phyloP scores from a whole-genome alignment of 202 grass and related monocot species.

The Bolboschoenoplectus hybrid region DNA sequence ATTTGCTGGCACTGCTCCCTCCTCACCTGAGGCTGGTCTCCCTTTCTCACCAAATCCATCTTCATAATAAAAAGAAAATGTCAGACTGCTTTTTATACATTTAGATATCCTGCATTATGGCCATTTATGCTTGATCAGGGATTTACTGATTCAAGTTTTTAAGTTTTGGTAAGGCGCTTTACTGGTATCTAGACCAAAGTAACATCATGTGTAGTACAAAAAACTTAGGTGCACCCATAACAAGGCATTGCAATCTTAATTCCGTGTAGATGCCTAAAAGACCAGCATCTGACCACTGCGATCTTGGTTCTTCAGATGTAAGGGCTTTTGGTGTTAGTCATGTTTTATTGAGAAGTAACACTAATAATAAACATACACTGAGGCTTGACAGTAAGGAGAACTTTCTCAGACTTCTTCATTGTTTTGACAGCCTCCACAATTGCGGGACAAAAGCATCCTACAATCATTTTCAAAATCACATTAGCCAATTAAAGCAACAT shows the following conservation, averaged over 20 bases:
- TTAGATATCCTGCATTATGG: neutral
- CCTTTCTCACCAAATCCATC: slow-evolving; percentile 90
- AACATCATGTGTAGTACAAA: neutral
- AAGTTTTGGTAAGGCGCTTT: neutral
- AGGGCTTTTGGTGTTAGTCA: neutral
- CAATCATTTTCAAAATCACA: slow-evolving; percentile 35
- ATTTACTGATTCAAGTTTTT: neutral
- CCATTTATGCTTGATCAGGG: neutral
- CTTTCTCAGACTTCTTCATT: slow-evolving; percentile 90
- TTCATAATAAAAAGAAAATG: slow-evolving; percentile 30
- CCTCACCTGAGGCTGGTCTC: slow-evolving; percentile 54
- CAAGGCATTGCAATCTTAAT: slow-evolving; percentile 10
- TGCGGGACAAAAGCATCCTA: slow-evolving; percentile 75
- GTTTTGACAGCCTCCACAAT: slow-evolving; percentile 78
- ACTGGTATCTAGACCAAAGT: neutral
- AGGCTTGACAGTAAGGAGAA: slow-evolving; percentile 78
- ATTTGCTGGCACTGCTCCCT: slow-evolving; percentile 66
- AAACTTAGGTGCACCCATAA: neutral
- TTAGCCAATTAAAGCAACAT: slow-evolving; percentile 36
- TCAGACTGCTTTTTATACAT: neutral
- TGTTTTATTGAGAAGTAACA: slow-evolving; percentile 11
- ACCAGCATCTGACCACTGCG: neutral
- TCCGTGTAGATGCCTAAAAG: neutral
- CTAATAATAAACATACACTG: slow-evolving; percentile 62
- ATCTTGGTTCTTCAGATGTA: neutral